Conservation (phyloP, 2,329 filamentous ascomycete species). For the Aplosporella prunicola region DNA sequence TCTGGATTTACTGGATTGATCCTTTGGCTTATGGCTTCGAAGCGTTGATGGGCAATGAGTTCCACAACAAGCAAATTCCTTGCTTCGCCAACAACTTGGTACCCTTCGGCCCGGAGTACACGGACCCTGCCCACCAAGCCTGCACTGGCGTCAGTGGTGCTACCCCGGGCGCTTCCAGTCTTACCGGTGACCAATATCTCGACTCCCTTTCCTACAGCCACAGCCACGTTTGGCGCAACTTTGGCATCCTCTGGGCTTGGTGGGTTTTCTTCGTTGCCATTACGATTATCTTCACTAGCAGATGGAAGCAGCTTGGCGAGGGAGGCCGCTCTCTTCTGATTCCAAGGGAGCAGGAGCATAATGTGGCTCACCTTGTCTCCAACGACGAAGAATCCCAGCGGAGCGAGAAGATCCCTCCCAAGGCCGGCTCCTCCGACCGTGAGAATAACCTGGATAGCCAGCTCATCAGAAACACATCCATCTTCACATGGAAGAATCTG, state of each 20-base stretch:
- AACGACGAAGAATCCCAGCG: constrained; percentile 43
- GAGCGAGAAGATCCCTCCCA: not conserved
- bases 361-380: constrained; percentile 18
- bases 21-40: constrained; percentile 63
- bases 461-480: constrained; percentile 53
- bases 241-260: constrained; percentile 45
- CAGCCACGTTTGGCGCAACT: constrained; percentile 20
- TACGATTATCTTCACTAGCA: constrained; percentile 48
- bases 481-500: constrained; percentile 54
- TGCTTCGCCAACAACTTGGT: constrained; percentile 44
- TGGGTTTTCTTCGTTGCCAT: constrained; percentile 51
- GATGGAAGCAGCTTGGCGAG: constrained; percentile 47
- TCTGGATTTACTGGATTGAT: constrained; percentile 44
- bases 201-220: constrained; percentile 36
- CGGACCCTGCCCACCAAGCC: constrained; percentile 33
- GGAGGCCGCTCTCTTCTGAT: constrained; percentile 49
- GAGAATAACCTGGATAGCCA: constrained; percentile 23
- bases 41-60: constrained; percentile 64
- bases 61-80: constrained; percentile 28
- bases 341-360: constrained; percentile 43
- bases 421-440: not conserved
- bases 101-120: constrained; percentile 41
- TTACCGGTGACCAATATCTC: constrained; percentile 53
- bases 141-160: constrained; percentile 53
- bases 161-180: constrained; percentile 35